phyloP scores from a whole-genome alignment of 768 basidiomycete species.

The Scleroderma bovista region DNA sequence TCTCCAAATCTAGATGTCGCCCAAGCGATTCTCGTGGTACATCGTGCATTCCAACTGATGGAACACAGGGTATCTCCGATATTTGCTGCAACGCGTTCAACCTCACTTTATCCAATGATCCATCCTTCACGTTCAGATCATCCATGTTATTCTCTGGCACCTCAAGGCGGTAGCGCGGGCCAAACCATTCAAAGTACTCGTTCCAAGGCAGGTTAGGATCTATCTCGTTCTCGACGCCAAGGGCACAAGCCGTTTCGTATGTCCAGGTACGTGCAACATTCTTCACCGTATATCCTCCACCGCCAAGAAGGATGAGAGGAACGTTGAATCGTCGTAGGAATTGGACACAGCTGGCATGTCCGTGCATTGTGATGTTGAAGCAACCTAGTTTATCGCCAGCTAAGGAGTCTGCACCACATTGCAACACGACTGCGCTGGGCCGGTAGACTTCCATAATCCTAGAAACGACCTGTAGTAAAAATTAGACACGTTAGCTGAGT shows the following conservation, averaged over 20 bases:
- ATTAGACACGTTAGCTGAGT: slow-evolving; percentile 1
- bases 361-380: slow-evolving; percentile 94
- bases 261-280: slow-evolving; percentile 96
- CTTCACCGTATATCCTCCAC: slow-evolving; percentile 95
- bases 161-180: slow-evolving; percentile 89
- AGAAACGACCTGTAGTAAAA: slow-evolving; percentile 56
- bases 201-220: slow-evolving; percentile 80
- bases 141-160: slow-evolving; percentile 93
- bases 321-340: slow-evolving; percentile 79
- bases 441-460: slow-evolving; percentile 83
- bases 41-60: slow-evolving; percentile 82
- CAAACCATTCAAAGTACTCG: slow-evolving; percentile 96
- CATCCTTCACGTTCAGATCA: slow-evolving; percentile 79
- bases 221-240: slow-evolving; percentile 77
- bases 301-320: slow-evolving; percentile 88
- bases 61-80: slow-evolving; percentile 60
- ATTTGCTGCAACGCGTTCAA: slow-evolving; percentile 54
- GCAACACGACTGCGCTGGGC: slow-evolving; percentile 84
- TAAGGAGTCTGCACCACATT: slow-evolving; percentile 95
- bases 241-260: slow-evolving; percentile 92
- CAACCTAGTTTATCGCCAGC: slow-evolving; percentile 94
- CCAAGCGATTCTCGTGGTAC: slow-evolving; percentile 69
- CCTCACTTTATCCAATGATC: slow-evolving; percentile 76
- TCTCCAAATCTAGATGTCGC: slow-evolving; percentile 53
- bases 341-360: slow-evolving; percentile 87